A percentile compares a stretch with the other conserved stretches of the same genome.
Conservation (phyloP, 1,284 basidiomycete genomes). For the Amylostereum areolatum region DNA sequence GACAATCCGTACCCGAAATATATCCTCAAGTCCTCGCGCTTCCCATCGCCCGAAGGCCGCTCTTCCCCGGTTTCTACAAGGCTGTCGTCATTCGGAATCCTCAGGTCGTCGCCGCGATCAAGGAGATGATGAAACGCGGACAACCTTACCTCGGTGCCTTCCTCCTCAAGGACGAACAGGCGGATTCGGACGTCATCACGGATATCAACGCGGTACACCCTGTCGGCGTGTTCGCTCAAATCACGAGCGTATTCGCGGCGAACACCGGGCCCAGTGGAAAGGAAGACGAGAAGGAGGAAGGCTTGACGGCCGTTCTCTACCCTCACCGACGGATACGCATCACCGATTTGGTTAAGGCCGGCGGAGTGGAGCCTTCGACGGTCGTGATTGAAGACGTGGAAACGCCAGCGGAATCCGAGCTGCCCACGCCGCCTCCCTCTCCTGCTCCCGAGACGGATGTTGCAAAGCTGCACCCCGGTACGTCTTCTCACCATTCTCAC, state of each 20-base stretch:
- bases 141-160: conserved; percentile 99
- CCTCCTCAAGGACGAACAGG: conserved; percentile 91
- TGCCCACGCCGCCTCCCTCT: conserved; percentile 43
- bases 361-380: conserved; percentile 30
- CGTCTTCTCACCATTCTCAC: background rate
- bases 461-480: conserved; percentile 14
- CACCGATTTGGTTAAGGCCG: conserved; percentile 77
- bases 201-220: conserved; percentile 85
- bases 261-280: conserved; percentile 40
- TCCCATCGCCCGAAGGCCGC: conserved; percentile 91
- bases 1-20: conserved; percentile 78
- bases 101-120: conserved; percentile 89
- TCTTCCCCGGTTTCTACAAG: conserved; percentile 98
- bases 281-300: conserved; percentile 72
- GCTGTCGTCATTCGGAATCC: conserved; percentile 91
- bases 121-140: conserved; percentile 94
- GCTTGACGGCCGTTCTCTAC: conserved; percentile 91
- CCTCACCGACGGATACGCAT: conserved; percentile 92
- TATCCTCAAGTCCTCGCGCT: conserved; percentile 96
- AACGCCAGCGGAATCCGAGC: conserved; percentile 33
- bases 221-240: conserved; percentile 96
- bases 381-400: conserved; percentile 44
- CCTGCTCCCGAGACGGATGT: conserved; percentile 27
- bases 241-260: conserved; percentile 90
- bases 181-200: conserved; percentile 91